Evolutionary conservation across 345 rosid species (phyloP).

Genomic region (Bruguiera parviflora): DNA sequence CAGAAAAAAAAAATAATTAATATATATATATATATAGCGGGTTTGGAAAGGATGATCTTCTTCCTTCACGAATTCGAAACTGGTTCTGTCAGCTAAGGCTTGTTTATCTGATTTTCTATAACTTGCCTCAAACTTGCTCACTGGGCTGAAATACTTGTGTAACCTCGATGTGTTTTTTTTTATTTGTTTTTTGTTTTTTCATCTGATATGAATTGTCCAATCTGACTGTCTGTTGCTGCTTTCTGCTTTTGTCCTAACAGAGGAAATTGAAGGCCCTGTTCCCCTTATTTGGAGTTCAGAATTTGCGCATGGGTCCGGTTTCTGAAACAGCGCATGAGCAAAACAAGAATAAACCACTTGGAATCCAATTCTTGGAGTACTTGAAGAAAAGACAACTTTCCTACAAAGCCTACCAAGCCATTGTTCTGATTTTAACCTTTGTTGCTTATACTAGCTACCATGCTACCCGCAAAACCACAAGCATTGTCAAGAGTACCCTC

Average conservation of each 20-base stretch:
- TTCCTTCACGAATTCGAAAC: too few species aligned
- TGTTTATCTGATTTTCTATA: too few species aligned
- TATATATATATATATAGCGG: too few species aligned
- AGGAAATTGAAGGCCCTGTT: neutral
- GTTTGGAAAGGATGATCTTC: too few species aligned
- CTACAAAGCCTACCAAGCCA: constrained; percentile 52
- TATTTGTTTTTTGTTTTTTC: neutral
- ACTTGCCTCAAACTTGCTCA: too few species aligned
- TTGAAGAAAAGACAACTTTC: constrained; percentile 45
- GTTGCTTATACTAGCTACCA: constrained; percentile 71
- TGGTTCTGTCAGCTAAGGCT: too few species aligned
- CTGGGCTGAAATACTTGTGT: too few species aligned
- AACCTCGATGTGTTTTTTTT: too few species aligned
- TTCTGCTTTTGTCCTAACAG: neutral
- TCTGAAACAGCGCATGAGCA: constrained; percentile 21
- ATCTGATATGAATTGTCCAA: neutral
- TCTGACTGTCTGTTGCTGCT: neutral
- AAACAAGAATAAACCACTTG: constrained; percentile 43
- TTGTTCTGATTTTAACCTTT: constrained; percentile 72
- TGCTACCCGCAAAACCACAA: constrained; percentile 70
- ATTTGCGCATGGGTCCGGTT: constrained; percentile 47
- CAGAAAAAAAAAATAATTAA: too few species aligned
- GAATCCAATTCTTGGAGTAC: constrained; percentile 50
- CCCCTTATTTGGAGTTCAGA: neutral
- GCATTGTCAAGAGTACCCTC: constrained; percentile 78